These are phyloP conservation scores for Simmondsia chinensis DNA, from an alignment of 148 eudicot species.

Conservation along the genomic window DNA sequence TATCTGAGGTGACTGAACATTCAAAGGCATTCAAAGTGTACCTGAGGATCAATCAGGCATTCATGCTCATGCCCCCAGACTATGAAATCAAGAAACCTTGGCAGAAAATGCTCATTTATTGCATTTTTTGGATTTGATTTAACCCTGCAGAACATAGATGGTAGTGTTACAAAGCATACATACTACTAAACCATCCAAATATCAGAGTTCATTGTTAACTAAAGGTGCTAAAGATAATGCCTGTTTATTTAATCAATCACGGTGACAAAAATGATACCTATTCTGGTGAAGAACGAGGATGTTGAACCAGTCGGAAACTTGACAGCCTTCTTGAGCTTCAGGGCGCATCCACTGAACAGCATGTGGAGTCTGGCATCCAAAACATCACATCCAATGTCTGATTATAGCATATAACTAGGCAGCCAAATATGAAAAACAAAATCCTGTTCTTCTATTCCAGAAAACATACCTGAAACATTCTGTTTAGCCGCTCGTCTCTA, in stretches of 20 bases:
- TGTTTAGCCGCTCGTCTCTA: slow-evolving; percentile 94
- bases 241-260: background rate
- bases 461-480: slow-evolving; percentile 88
- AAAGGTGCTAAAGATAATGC: background rate
- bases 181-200: background rate
- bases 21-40: slow-evolving; percentile 11
- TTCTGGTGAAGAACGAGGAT: slow-evolving; percentile 93
- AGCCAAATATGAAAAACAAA: slow-evolving; percentile 1
- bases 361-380: slow-evolving; percentile 72
- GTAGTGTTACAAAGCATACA: background rate
- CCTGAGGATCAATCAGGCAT: slow-evolving; percentile 98
- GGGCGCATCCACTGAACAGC: slow-evolving; percentile 99
- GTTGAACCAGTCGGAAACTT: slow-evolving; percentile 96
- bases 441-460: too few relatives aligned
- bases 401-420: slow-evolving; percentile 4
- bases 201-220: background rate
- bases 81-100: slow-evolving; percentile 88
- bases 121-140: slow-evolving; percentile 99
- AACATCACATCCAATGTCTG: slow-evolving; percentile 3
- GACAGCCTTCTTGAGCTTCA: slow-evolving; percentile 72
- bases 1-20: background rate
- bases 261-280: slow-evolving; percentile 32
- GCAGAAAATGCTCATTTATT: slow-evolving; percentile 93
- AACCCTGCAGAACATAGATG: slow-evolving; percentile 46
- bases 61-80: slow-evolving; percentile 99